A percentile compares a stretch with the other conserved stretches of the same genome.
These are phyloP conservation scores for Lunasporangiospora selenospora DNA, from an alignment of 192 early-diverging fungal genomes.

Conservation along the genomic window DNA sequence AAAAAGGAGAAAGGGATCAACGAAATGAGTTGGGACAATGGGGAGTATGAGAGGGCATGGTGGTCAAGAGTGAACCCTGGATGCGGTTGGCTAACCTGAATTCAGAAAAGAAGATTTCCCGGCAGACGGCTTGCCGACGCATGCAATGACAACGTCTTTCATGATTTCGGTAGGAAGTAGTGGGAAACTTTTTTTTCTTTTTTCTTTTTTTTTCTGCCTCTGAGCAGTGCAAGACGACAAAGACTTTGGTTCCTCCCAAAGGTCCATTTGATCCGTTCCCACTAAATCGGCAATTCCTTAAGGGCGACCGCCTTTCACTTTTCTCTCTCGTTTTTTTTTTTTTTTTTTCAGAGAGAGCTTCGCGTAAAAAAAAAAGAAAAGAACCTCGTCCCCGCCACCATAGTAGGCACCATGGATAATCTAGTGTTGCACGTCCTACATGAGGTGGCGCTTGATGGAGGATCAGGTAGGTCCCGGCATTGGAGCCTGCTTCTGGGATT, in stretches of 20 bases:
- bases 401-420: constrained; percentile 66
- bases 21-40: background rate
- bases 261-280: too few species aligned
- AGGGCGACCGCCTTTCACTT: too few species aligned
- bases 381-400: too few species aligned
- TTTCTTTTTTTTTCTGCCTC: background rate
- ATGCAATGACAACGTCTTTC: constrained; percentile 66
- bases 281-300: too few species aligned
- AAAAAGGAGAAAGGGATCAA: background rate
- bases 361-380: too few species aligned
- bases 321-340: too few species aligned
- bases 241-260: background rate
- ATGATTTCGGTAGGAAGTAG: constrained; percentile 5
- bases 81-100: constrained; percentile 51
- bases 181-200: background rate
- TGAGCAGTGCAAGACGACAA: background rate
- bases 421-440: constrained; percentile 56
- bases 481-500: constrained; percentile 19
- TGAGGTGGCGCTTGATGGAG: constrained; percentile 65
- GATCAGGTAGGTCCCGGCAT: constrained; percentile 47
- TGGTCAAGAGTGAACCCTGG: background rate
- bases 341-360: too few species aligned
- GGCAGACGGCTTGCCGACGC: constrained; percentile 79
- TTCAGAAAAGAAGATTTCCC: constrained; percentile 87
- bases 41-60: background rate